These are phyloP conservation scores for Orbilia blumenaviensis DNA, from an alignment of 2,329 filamentous ascomycete genomes.

Conservation along the genomic window DNA sequence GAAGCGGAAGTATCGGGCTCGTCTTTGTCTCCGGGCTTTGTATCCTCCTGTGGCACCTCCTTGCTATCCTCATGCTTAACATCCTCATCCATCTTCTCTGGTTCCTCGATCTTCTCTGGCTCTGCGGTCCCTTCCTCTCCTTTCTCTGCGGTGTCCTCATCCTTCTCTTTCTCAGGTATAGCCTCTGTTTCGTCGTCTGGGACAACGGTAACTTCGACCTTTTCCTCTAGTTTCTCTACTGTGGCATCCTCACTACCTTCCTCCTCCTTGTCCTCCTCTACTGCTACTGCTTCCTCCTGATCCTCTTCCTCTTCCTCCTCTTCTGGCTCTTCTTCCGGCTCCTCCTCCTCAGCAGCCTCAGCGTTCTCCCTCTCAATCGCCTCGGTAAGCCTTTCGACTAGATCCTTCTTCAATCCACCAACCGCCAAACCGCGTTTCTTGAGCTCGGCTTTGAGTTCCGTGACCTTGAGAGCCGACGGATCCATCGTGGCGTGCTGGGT, in stretches of 20 bases:
- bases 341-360: conserved; percentile 58
- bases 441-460: conserved; percentile 77
- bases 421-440: conserved; percentile 75
- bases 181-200: conserved; percentile 14
- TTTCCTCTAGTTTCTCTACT: conserved; percentile 28
- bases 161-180: conserved; percentile 21
- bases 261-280: conserved; percentile 36
- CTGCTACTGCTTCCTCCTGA: conserved; percentile 59
- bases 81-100: conserved; percentile 23
- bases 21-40: conserved; percentile 31
- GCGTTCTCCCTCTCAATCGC: conserved; percentile 60
- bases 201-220: conserved; percentile 1
- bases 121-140: conserved; percentile 11
- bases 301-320: conserved; percentile 49
- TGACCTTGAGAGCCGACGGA: conserved; percentile 69
- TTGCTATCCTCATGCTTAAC: conserved; percentile 5
- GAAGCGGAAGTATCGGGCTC: conserved; percentile 22
- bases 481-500: no score
- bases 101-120: not conserved
- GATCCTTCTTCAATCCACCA: conserved; percentile 75
- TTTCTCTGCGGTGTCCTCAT: no score
- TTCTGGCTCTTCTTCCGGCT: conserved; percentile 44
- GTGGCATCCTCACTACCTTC: conserved; percentile 46
- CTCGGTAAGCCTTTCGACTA: conserved; percentile 71
- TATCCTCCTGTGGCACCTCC: no score